These are phyloP conservation scores for Elsinoe batatas DNA, from an alignment of 2,329 filamentous ascomycete genomes.

Conservation along the genomic window DNA sequence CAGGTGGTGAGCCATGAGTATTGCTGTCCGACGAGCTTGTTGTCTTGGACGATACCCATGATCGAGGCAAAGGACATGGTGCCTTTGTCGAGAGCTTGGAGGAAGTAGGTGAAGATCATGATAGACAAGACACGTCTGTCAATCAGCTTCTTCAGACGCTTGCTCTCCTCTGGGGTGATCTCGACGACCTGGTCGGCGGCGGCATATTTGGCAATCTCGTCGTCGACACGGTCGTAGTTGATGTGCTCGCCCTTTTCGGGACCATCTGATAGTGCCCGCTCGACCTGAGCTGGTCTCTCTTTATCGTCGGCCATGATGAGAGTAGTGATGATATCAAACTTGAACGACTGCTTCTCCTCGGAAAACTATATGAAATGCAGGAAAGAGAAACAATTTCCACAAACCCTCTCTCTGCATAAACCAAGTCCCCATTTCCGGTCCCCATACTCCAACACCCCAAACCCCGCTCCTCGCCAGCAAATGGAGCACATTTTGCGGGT, in stretches of 20 bases:
- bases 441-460: conserved; percentile 6
- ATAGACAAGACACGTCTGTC: conserved; percentile 57
- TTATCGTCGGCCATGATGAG: conserved; percentile 14
- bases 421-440: not conserved
- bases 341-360: not conserved
- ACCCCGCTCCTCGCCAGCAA: not conserved
- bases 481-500: not conserved
- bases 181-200: conserved; percentile 41
- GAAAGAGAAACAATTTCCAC: conserved; percentile 4
- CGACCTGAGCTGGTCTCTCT: conserved; percentile 34
- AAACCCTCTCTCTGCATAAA: not conserved
- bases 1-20: conserved; percentile 65
- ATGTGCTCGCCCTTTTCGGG: conserved; percentile 40
- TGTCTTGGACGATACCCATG: conserved; percentile 30
- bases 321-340: not conserved
- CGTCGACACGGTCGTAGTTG: conserved; percentile 53
- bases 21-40: conserved; percentile 35
- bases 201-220: conserved; percentile 62
- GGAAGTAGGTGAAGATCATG: conserved; percentile 66
- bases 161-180: conserved; percentile 51
- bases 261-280: conserved; percentile 39
- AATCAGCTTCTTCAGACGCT: conserved; percentile 53
- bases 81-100: conserved; percentile 60
- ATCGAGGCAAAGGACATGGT: conserved; percentile 39
- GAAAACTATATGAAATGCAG: conserved; percentile 7